Evolutionary conservation across 805 yeast genomes (phyloP), one percentile per base, ranked within the genome.

Genomic region (Zygosaccharomyces bisporus): DNA sequence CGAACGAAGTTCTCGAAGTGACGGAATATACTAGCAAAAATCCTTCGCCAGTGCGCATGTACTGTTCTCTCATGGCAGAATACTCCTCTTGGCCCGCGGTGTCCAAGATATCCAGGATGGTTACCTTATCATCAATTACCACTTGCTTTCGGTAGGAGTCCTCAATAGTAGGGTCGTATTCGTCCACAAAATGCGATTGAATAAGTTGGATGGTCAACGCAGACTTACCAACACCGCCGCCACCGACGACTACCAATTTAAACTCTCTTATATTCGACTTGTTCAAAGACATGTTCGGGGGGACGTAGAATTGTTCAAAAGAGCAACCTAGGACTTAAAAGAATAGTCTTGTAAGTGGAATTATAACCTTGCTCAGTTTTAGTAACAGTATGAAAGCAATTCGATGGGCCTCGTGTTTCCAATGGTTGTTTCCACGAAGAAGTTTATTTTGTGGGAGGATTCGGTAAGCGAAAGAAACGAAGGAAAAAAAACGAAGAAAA

Each of bases 11-110:
- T 50, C 86, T 75, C 47, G 91, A 86, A 38, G 93, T 88, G 51
- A 93, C 86, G 24, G 93, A 81, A 63, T 91, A 93, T 10, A 89
- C 97, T 41, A 90, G 71, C 45, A 90, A 69, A 57, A 90, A 90
- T 12, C 97, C 98, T 66, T 90, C 96, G 34, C 97, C 97, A 2
- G 95, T 87, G 50, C 95, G 78, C 95, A 90, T 90, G 67, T 90
- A 90, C 65, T 88, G 93, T 63, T 91, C 98, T 56, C 90, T 72
- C 88, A 84, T 81, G 14, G 96, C 95, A 44, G 88, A 79, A 66
- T 90, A 90, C 68, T 90, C 97, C 67, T 91, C 98, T 72, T 90
- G 97, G 33, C 99, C 99, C 2, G 99, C 99, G 16, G 99, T 93
- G 67, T 93, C 99, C 60, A 93, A 76, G 33, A 93, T 89, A 65